Evolutionary conservation across 2,329 filamentous ascomycete genomes (phyloP).

Genomic region (Sporothrix mexicana): DNA sequence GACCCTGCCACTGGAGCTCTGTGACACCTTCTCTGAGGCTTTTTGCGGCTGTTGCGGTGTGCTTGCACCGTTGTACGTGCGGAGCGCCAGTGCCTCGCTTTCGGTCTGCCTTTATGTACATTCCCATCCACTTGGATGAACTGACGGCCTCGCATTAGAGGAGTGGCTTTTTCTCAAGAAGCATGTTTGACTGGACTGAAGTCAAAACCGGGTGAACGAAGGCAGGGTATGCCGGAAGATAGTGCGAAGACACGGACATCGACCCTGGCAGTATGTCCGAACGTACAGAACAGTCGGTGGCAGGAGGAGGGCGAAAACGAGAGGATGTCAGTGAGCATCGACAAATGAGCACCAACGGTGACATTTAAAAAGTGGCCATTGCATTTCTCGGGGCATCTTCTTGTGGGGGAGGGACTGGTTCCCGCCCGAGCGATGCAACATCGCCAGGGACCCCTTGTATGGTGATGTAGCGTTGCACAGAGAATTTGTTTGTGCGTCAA

Average conservation of each 20-base stretch:
- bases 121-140: neutral
- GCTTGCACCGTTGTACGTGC: neutral
- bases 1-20: neutral
- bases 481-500: conserved; percentile 26
- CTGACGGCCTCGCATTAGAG: neutral
- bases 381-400: conserved; percentile 1
- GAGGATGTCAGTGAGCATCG: neutral
- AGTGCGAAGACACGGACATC: neutral
- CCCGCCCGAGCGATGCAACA: conserved; percentile 30
- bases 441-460: conserved; percentile 11
- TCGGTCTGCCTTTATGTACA: neutral
- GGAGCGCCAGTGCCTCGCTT: neutral
- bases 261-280: neutral
- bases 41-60: conserved; percentile 7
- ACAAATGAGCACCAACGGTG: no score
- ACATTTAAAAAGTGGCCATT: neutral
- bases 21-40: neutral
- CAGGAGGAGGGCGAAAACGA: neutral
- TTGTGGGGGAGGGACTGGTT: conserved; percentile 24
- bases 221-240: neutral
- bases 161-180: neutral
- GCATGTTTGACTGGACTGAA: neutral
- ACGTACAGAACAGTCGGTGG: conserved; percentile 4
- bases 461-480: conserved; percentile 23
- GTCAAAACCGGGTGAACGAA: neutral